Conservation (phyloP, 139 green algal genomes). For the Yamagishiella unicocca region DNA sequence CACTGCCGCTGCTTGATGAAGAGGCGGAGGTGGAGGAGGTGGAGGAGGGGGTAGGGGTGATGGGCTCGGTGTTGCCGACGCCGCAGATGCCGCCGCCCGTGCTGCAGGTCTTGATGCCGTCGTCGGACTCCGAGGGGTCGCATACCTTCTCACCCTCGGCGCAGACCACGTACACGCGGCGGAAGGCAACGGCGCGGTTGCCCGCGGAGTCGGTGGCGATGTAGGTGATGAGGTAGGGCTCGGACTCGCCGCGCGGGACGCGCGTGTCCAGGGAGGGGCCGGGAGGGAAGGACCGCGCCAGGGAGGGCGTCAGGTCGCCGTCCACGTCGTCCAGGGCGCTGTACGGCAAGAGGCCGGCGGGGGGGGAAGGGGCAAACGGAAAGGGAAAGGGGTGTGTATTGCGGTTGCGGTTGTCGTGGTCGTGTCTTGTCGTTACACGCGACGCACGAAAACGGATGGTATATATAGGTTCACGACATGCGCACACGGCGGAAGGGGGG, state of each 20-base stretch:
- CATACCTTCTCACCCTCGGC: not conserved
- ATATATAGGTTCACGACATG: no score
- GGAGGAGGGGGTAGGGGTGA: not conserved
- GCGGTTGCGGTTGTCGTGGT: no score
- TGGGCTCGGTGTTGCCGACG: not conserved
- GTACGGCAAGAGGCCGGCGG: not conserved
- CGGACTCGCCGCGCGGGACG: not conserved
- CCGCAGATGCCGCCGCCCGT: slow-evolving; percentile 24
- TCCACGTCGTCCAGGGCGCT: slow-evolving; percentile 34
- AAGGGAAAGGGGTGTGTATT: no score
- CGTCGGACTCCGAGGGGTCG: not conserved
- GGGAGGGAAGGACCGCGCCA: not conserved
- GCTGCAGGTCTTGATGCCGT: slow-evolving; percentile 1
- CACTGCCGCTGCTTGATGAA: no score
- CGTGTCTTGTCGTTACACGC: no score
- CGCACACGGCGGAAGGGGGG: no score
- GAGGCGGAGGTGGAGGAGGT: not conserved
- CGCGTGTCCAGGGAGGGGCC: not conserved
- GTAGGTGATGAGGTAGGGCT: slow-evolving; percentile 45
- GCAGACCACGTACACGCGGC: slow-evolving; percentile 44
- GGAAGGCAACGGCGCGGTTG: slow-evolving; percentile 38
- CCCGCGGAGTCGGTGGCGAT: not conserved
- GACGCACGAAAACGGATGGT: no score
- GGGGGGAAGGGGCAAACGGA: not conserved
- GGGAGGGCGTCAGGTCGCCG: not conserved